phyloP scores from a whole-genome alignment of 345 rosid genomes.

The Eucalyptus polybractea region DNA sequence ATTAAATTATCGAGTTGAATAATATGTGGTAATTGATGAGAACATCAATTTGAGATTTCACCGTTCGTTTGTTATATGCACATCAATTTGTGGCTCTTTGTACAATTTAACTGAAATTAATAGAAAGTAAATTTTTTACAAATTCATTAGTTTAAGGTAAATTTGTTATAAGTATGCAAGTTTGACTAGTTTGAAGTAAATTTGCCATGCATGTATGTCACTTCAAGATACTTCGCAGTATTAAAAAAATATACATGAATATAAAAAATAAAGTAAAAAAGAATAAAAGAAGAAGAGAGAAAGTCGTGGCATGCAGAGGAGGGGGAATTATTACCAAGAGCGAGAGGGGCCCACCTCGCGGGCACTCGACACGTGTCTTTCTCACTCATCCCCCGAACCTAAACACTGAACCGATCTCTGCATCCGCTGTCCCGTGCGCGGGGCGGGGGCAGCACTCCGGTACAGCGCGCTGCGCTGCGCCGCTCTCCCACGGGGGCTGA shows the following conservation, averaged over 20 bases:
- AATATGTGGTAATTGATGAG: fast-evolving
- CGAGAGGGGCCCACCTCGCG: not conserved
- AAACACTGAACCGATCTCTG: not conserved
- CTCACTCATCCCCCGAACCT: not conserved
- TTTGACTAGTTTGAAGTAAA: too few species aligned
- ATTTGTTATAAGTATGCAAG: too few species aligned
- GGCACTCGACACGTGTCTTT: not conserved
- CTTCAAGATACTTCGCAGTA: too few species aligned
- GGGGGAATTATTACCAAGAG: not conserved
- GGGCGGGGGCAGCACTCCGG: not conserved
- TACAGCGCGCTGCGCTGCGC: not conserved
- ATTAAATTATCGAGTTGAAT: too few species aligned
- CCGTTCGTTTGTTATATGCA: fast-evolving
- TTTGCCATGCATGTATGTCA: fast-evolving
- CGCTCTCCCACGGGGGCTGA: not conserved
- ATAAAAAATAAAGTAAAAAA: not conserved
- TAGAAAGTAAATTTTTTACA: fast-evolving
- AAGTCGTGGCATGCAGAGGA: not conserved
- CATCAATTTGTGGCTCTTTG: too few species aligned
- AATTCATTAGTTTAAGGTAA: fast-evolving
- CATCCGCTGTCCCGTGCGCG: not conserved
- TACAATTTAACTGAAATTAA: too few species aligned
- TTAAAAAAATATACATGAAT: too few species aligned
- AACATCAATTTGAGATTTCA: too few species aligned
- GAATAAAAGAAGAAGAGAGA: not conserved